Percentiles rank a stretch among this genome's conserved stretches.
Evolutionary conservation across 768 basidiomycete genomes (phyloP).

Genomic region (Pleurotus eryngii): DNA sequence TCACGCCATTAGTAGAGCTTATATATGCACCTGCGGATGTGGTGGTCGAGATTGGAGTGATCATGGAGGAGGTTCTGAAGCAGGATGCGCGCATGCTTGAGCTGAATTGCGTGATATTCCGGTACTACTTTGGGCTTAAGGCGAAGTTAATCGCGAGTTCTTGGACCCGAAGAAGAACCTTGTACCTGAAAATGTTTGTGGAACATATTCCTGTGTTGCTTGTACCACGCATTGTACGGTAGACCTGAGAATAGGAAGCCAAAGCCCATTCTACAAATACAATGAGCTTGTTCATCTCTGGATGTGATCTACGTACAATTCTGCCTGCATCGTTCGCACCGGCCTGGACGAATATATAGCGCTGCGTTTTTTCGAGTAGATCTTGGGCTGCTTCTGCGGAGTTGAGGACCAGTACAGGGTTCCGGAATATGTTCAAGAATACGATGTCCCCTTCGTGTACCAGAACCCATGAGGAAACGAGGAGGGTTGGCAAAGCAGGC

Average conservation of each 20-base stretch:
- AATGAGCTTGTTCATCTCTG: not conserved
- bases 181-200: constrained; percentile 18
- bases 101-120: constrained; percentile 26
- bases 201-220: constrained; percentile 31
- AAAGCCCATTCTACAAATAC: constrained; percentile 15
- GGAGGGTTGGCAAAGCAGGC: no score
- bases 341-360: constrained; percentile 50
- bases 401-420: constrained; percentile 44
- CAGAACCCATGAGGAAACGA: not conserved
- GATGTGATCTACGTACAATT: constrained; percentile 9
- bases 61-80: constrained; percentile 26
- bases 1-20: no score
- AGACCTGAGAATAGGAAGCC: constrained; percentile 16
- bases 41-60: constrained; percentile 6
- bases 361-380: constrained; percentile 45
- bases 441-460: constrained; percentile 35
- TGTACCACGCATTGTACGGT: constrained; percentile 17
- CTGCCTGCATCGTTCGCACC: constrained; percentile 15
- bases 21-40: constrained; percentile 38
- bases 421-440: constrained; percentile 33
- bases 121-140: constrained; percentile 9
- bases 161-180: not conserved
- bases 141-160: not conserved
- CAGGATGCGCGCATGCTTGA: constrained; percentile 25
- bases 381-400: constrained; percentile 37